Conservation (phyloP, 2,329 filamentous ascomycete species). For the Diaporthe australafricana region DNA sequence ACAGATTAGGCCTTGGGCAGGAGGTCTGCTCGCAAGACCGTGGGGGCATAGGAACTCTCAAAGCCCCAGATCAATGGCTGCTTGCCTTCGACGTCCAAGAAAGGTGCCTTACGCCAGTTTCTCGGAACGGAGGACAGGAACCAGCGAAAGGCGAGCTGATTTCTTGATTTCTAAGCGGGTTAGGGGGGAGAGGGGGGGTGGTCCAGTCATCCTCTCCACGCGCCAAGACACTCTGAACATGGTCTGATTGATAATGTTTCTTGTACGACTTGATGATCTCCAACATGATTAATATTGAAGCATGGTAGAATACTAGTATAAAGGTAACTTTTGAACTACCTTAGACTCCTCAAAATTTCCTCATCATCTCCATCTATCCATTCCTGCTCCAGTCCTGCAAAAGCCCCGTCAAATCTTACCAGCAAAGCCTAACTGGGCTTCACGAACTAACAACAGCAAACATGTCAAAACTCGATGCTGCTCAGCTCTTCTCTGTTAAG, state of each 20-base stretch:
- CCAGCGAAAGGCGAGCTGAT: too few relatives aligned
- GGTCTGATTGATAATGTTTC: neutral
- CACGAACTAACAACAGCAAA: neutral
- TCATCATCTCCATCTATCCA: neutral
- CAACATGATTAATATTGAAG: too few relatives aligned
- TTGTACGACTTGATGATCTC: neutral
- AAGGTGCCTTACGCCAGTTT: neutral
- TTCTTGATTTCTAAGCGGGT: conserved; percentile 4
- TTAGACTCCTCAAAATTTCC: too few relatives aligned
- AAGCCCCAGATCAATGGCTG: neutral
- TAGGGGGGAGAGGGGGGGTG: neutral
- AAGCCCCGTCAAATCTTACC: neutral
- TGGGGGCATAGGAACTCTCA: neutral
- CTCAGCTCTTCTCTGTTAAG: neutral
- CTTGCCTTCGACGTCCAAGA: neutral
- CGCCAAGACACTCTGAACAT: neutral
- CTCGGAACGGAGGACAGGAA: neutral
- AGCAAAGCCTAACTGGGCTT: neutral
- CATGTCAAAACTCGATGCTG: neutral
- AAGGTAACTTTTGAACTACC: neutral
- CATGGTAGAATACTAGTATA: too few relatives aligned
- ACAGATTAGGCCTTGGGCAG: neutral
- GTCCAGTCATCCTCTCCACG: too few relatives aligned
- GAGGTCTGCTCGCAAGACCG: neutral
- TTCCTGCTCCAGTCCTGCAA: neutral